Evolutionary conservation across 2,329 filamentous ascomycete species (phyloP).

Genomic region (Calycina herbarum): DNA sequence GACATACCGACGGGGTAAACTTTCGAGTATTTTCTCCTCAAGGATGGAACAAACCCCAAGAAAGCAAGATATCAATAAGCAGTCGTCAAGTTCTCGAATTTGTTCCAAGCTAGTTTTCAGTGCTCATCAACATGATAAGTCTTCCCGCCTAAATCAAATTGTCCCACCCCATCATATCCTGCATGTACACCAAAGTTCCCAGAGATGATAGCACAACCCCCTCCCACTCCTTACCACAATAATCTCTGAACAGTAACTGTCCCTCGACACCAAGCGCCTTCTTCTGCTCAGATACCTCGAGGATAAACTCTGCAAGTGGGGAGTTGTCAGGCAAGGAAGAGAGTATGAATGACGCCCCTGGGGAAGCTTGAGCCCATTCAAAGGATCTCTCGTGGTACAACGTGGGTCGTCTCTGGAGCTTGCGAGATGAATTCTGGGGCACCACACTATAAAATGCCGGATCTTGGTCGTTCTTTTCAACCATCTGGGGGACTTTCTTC

Average conservation of each 20-base stretch:
- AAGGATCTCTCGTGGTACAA: neutral
- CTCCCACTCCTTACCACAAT: slow-evolving; percentile 2
- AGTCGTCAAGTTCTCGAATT: too few species aligned
- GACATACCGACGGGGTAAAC: neutral
- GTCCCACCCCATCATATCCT: neutral
- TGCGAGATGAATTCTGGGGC: neutral
- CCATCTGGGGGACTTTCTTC: neutral
- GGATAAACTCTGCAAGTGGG: neutral
- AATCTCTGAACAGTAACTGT: neutral
- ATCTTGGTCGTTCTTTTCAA: neutral
- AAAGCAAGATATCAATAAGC: neutral
- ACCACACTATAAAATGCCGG: neutral
- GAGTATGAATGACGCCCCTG: neutral
- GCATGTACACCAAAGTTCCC: neutral
- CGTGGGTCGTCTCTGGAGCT: neutral
- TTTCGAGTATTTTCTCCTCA: neutral
- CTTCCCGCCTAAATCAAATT: neutral
- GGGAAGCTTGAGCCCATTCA: neutral
- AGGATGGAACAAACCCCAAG: neutral
- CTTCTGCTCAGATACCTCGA: neutral
- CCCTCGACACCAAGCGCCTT: neutral
- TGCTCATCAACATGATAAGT: too few species aligned
- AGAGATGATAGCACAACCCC: neutral
- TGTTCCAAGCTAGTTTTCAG: too few species aligned
- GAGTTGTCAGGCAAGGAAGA: neutral